These are phyloP conservation scores for Fusarium nanum DNA, from an alignment of 2,329 filamentous ascomycete species.

Conservation along the genomic window DNA sequence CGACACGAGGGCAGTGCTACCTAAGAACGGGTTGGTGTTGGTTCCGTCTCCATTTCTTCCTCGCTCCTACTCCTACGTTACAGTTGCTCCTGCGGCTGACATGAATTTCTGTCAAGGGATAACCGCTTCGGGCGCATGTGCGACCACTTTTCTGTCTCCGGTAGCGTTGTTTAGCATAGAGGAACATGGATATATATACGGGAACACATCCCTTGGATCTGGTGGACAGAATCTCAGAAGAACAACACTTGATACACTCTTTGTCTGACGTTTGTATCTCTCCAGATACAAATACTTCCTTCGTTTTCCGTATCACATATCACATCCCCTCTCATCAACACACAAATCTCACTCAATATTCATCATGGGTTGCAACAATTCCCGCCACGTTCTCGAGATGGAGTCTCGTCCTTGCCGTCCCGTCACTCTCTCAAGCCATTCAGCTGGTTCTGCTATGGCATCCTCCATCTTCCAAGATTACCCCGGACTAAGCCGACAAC, in stretches of 20 bases:
- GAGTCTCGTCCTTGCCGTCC: conserved; percentile 35
- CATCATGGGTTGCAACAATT: conserved; percentile 39
- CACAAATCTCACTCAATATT: not conserved
- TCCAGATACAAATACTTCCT: not conserved
- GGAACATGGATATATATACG: conserved; percentile 25
- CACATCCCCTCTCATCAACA: not conserved
- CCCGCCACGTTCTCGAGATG: conserved; percentile 34
- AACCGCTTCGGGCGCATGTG: conserved; percentile 22
- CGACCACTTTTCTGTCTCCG: not conserved
- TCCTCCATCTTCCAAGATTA: conserved; percentile 34
- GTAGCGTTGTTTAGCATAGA: conserved; percentile 10
- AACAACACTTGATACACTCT: conserved; percentile 14
- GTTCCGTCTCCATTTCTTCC: conserved; percentile 22
- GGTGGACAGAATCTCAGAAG: not conserved
- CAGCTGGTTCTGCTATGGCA: conserved; percentile 31
- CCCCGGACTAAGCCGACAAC: conserved; percentile 19
- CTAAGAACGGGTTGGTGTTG: not conserved
- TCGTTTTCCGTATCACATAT: not conserved
- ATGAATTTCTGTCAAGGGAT: conserved; percentile 9
- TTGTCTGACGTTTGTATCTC: conserved; percentile 5
- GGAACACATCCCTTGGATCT: conserved; percentile 19
- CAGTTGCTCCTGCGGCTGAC: conserved; percentile 14
- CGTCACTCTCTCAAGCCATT: conserved; percentile 34
- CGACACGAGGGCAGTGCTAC: conserved; percentile 38
- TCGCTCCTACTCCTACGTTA: conserved; percentile 12